Evolutionary conservation across 768 basidiomycete species (phyloP), one percentile per base, ranked within the genome.

Genomic region (Amanita thiersii): DNA sequence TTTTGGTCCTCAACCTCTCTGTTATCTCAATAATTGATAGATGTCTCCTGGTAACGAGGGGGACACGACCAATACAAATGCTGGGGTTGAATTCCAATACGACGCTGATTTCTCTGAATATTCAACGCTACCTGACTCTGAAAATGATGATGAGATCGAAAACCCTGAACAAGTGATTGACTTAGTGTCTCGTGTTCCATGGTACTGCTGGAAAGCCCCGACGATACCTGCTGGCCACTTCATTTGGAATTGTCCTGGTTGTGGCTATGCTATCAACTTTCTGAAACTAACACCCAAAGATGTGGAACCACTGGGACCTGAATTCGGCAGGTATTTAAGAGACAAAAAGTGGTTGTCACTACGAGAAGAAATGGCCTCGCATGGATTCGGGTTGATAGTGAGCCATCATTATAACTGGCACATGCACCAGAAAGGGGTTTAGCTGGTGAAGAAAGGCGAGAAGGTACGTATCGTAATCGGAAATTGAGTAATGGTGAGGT

Each of bases 71-170:
- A 17, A 35, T 2, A 19, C 9, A 9, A 6, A 25, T 3, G 33
- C 43, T 6, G 44, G 37, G 12, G 46, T 43, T 1, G 36, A 51
- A 35, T 61, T 52, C 40, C 51, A 53, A 8, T 79, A 79, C 47
- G 75, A 73, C 51, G 64, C 73, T 0, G 79, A 81, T 50, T 81
- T 80, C 52, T 73, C 72, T 8, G 68, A 70, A n/a, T 51, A 56
- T 5, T 76, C 76, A 3, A 68, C 71, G 15, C 59, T 58, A 9
- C 60, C 67, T 4, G 64, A 58, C n/a, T 56, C 68, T 1, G 67
- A 68, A 31, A 62, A 67, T 1, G 35, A 37, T 7, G 58, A 67
- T 28, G 39, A 56, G 1, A 61, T 58, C 21, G 5, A 31, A 7
- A 38, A 44, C n/a, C 40, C 37, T 34, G 41, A 56, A 49, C 48